phyloP scores from a whole-genome alignment of 192 early-diverging fungal species.

The Obelidium mucronatum region DNA sequence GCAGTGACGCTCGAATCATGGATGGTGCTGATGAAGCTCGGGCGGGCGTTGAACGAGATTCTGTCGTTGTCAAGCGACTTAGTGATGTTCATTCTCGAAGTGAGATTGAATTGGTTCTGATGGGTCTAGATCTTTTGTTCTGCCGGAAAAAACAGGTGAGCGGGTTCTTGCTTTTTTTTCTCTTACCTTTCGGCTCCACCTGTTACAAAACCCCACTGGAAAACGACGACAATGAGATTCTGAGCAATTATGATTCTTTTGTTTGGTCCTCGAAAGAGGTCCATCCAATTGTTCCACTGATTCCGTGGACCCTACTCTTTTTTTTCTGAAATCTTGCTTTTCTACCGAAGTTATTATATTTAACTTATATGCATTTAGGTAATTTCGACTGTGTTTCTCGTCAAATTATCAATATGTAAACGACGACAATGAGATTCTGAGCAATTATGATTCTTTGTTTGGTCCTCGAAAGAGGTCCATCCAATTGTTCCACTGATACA shows the following conservation, averaged over 20 bases:
- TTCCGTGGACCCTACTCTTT: neutral
- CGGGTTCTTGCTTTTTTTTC: constrained; percentile 13
- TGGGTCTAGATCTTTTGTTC: constrained; percentile 88
- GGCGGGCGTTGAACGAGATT: constrained; percentile 40
- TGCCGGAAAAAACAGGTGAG: constrained; percentile 68
- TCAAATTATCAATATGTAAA: no score
- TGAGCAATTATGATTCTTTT: constrained; percentile 3
- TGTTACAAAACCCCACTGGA: neutral
- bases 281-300: constrained; percentile 30
- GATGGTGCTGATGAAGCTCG: constrained; percentile 48
- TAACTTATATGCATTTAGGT: no score
- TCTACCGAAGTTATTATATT: no score
- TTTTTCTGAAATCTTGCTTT: no score
- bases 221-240: neutral
- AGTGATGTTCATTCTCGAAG: constrained; percentile 51
- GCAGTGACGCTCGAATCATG: constrained; percentile 49
- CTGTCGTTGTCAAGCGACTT: constrained; percentile 14
- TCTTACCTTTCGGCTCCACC: constrained; percentile 12
- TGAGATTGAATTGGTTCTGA: constrained; percentile 82
- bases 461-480: constrained; percentile 2
- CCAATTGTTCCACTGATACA: constrained; percentile 31
- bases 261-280: constrained; percentile 5
- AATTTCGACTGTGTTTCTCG: no score
- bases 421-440: neutral
- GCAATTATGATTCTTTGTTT: constrained; percentile 15